Evolutionary conservation across 108 stramenopile genomes (phyloP), one percentile per base, ranked within the genome.

Genomic region (Nitzschia putrida): DNA sequence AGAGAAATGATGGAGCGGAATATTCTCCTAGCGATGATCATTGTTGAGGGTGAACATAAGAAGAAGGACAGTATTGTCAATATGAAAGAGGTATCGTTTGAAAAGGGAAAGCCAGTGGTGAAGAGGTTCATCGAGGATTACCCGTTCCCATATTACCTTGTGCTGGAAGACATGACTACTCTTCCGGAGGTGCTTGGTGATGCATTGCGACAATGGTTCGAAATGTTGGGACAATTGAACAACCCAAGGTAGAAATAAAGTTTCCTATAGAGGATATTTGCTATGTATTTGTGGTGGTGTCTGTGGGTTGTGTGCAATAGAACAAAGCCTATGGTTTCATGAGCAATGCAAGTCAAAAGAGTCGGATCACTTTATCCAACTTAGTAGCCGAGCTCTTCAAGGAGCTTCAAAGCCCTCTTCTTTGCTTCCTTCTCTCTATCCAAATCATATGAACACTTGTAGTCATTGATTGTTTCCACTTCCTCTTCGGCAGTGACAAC

Each of bases 141-240:
- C 69, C 99, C 99, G 4, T 98, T 99, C 66, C 97, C 98, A 3
- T 96, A 95, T 74, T 99, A 99, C 75, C 82, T 98, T 50, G 65
- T 97, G 14, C 78, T 98, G 25, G 87, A 87, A 10, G 93, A 99
- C 54, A 83, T 98, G 56, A 71, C 80, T 37, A 69, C 87, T 13
- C 78, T 99, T 23, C 99, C 99, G 6, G 97, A 97, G 56, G 93
- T 95, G 11, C 80, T 99, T 13, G 97, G 97, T 20, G 97, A 98
- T 74, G 91, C 94, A 5, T 69, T 99, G 12, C 81, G 89, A 65
- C 98, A 99, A 59, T 99, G 99, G 99, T 98, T 98, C 70, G 97
- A 98, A 76, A 90, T 99, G 82, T 49, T 95, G 24, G 79, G 86
- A 9, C 88, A 89, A 59, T 70, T 89, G 61, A 76, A 82, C 16